Evolutionary conservation across 2,329 filamentous ascomycete genomes (phyloP).

Genomic region (Cyclaneusma minus): DNA sequence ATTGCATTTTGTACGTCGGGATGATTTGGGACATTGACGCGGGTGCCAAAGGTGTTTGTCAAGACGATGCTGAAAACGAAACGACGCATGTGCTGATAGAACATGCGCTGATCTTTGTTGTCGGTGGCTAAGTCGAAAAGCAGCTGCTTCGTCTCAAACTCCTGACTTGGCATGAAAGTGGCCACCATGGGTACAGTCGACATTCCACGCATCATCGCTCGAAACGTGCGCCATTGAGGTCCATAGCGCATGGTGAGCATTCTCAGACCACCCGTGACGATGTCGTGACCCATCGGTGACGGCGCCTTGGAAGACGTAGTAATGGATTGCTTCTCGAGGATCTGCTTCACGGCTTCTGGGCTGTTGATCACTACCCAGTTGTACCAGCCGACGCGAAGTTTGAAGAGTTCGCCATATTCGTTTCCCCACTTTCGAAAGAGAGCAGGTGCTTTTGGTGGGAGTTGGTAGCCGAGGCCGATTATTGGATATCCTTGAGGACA

Average conservation of each 20-base stretch:
- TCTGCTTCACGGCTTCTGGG: conserved; percentile 26
- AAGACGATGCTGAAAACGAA: conserved; percentile 27
- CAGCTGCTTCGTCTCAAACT: conserved; percentile 28
- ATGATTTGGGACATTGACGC: conserved; percentile 21
- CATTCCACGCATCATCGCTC: conserved; percentile 23
- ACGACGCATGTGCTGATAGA: conserved; percentile 23
- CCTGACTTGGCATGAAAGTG: conserved; percentile 26
- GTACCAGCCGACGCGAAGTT: conserved; percentile 26
- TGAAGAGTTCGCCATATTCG: conserved; percentile 28
- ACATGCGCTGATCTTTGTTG: conserved; percentile 17
- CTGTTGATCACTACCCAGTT: conserved; percentile 28
- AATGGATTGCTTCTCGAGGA: conserved; percentile 24
- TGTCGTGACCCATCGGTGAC: conserved; percentile 22
- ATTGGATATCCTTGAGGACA: too few species aligned
- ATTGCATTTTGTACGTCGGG: conserved; percentile 19
- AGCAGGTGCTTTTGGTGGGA: too few species aligned
- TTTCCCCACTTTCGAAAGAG: too few species aligned
- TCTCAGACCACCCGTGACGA: conserved; percentile 23
- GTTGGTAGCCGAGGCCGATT: too few species aligned
- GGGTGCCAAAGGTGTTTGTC: conserved; percentile 23
- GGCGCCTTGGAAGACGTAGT: conserved; percentile 21
- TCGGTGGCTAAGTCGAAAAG: conserved; percentile 23
- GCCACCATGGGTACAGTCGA: conserved; percentile 20
- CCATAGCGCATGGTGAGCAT: conserved; percentile 26
- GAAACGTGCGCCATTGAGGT: conserved; percentile 22